Percentiles rank a stretch among this genome's conserved stretches.
Conservation (phyloP, 2,329 filamentous ascomycete species). For the Cladophialophora bantiana region DNA sequence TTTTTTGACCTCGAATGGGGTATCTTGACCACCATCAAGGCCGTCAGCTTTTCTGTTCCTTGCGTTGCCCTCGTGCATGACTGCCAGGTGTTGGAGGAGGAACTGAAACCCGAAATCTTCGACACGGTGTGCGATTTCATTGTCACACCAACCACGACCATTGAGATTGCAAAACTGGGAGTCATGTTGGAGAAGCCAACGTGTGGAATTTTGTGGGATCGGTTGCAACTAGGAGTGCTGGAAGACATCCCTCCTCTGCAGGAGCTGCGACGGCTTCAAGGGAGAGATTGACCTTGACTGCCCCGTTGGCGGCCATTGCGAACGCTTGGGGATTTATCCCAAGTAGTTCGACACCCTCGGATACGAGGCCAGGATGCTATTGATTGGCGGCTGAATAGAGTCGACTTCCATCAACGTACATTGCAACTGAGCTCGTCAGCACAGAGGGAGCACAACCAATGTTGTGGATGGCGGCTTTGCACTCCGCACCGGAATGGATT, state of each 20-base stretch:
- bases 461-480: neutral
- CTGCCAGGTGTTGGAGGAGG: slow-evolving; percentile 52
- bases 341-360: neutral
- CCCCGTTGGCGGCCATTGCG: neutral
- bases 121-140: slow-evolving; percentile 54
- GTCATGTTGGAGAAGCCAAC: slow-evolving; percentile 45
- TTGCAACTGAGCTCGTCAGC: neutral
- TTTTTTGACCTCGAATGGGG: slow-evolving; percentile 56
- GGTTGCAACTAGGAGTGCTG: slow-evolving; percentile 47
- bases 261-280: slow-evolving; percentile 18
- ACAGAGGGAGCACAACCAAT: neutral
- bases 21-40: slow-evolving; percentile 47
- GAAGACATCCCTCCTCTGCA: slow-evolving; percentile 45
- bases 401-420: neutral
- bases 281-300: neutral
- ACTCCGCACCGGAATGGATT: neutral
- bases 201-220: slow-evolving; percentile 50
- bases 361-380: neutral
- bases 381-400: neutral
- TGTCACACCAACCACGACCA: slow-evolving; percentile 46
- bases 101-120: slow-evolving; percentile 46
- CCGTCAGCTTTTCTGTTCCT: slow-evolving; percentile 41
- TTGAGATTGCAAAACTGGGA: slow-evolving; percentile 39
- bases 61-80: slow-evolving; percentile 51
- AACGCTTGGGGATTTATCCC: neutral